Base-by-base conservation (phyloP, 257 asterid species). In the Eustoma russellianum region DNA sequence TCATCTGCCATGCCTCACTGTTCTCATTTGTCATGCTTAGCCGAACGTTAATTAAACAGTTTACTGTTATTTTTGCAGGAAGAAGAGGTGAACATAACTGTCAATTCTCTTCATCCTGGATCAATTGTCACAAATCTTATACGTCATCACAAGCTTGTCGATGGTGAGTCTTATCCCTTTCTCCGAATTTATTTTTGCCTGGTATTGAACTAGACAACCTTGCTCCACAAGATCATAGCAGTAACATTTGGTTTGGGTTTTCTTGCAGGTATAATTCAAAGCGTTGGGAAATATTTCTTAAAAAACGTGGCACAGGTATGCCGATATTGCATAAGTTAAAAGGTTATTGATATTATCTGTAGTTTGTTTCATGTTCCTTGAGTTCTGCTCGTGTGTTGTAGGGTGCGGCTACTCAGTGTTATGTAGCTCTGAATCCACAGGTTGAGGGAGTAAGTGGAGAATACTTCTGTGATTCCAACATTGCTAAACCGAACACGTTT, bases 381-480 rank as follows among this genome's bases (percentile, higher is more conserved):
- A 38, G 7, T 38, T 38, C 43, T 3, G 10, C 43, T 38, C 43
- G 10, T 8, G 2, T 38, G 43, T 38, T 38, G n/a, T 56, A 72
- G 71, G 78, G 78, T 33, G 78, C 78, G n/a, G 78, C 78, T 47
- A 67, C 78, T 1, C 64, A 70, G 48, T 72, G 78, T 52, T 72
- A 63, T 60, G 74, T 67, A 43, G 80, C 77, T 11, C 48, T 74
- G 68, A 66, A 74, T 52, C 77, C 77, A 9, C 62, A 65, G 48
- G 61, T 74, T 30, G 55, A 60, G 50, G 77, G 80, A 9, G 48
- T 70, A 24, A 66, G 56, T 12, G 80, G 77, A 18, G 70, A 69
- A 19, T 74, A 74, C 50, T 74, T 63, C 7, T 46, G 64, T 0
- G 74, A 74, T 57, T 46, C 55, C 28, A 74, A 74, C 50, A 17